A percentile compares a stretch with the other conserved stretches of the same genome.
These are phyloP conservation scores for Boletus tylopilopsis DNA, from an alignment of 768 basidiomycete genomes.

Conservation along the genomic window DNA sequence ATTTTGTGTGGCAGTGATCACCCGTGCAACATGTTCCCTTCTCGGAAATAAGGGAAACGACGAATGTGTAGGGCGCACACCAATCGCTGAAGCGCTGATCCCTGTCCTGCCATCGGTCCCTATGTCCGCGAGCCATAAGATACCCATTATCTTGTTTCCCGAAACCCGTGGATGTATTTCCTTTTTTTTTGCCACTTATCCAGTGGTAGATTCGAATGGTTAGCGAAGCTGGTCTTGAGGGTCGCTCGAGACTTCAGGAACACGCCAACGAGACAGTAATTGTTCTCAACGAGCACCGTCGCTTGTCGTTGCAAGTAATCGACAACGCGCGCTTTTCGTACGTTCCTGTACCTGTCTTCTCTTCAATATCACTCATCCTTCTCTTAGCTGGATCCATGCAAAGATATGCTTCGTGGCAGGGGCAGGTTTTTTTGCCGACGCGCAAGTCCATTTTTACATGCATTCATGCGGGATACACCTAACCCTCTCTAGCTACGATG, in stretches of 20 bases:
- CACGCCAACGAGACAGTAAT: neutral
- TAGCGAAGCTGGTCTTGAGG: slow-evolving; percentile 1
- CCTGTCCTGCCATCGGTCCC: neutral
- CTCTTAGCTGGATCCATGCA: slow-evolving; percentile 71
- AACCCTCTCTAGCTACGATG: slow-evolving; percentile 51
- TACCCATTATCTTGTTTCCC: neutral
- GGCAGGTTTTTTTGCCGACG: slow-evolving; percentile 88
- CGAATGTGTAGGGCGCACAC: slow-evolving; percentile 18
- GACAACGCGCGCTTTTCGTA: slow-evolving; percentile 85
- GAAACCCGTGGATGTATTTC: neutral
- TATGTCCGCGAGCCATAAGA: slow-evolving; percentile 14
- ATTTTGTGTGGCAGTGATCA: no score
- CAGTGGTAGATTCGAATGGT: slow-evolving; percentile 13
- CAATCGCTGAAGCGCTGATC: slow-evolving; percentile 18
- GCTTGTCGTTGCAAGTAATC: slow-evolving; percentile 74
- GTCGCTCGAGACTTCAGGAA: neutral
- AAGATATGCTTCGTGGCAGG: slow-evolving; percentile 68
- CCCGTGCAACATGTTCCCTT: slow-evolving; percentile 1
- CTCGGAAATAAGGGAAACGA: slow-evolving; percentile 8
- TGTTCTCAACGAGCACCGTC: slow-evolving; percentile 62
- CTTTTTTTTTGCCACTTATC: neutral
- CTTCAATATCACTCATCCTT: neutral
- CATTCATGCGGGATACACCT: neutral
- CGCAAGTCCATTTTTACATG: slow-evolving; percentile 38
- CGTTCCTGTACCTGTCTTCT: slow-evolving; percentile 21